Conservation (phyloP, 768 basidiomycete genomes). For the Tricholomella constricta region DNA sequence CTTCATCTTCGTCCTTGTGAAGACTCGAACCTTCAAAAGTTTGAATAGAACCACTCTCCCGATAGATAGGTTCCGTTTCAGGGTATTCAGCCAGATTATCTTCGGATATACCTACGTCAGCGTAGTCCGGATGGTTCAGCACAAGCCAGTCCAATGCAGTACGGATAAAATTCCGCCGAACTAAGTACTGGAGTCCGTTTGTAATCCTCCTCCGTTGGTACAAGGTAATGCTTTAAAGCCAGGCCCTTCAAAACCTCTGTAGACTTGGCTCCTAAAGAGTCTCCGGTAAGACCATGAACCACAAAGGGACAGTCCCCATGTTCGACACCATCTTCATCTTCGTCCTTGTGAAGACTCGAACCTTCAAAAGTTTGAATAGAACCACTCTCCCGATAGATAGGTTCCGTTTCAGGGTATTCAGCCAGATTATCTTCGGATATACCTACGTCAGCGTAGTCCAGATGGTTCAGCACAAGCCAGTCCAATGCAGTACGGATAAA, state of each 20-base stretch:
- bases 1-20: conserved; percentile 15
- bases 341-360: not conserved
- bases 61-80: conserved; percentile 22
- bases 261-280: conserved; percentile 14
- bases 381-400: conserved; percentile 18
- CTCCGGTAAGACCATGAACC: conserved; percentile 37
- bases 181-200: not conserved
- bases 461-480: conserved; percentile 37
- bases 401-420: conserved; percentile 22
- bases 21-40: not conserved
- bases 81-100: conserved; percentile 26
- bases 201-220: conserved; percentile 28
- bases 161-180: not conserved
- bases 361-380: not conserved
- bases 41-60: not conserved
- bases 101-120: conserved; percentile 29
- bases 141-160: conserved; percentile 36
- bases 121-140: conserved; percentile 35
- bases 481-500: conserved; percentile 27
- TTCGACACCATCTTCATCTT: conserved; percentile 22
- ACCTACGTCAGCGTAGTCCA: conserved; percentile 30
- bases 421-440: conserved; percentile 28
- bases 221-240: conserved; percentile 21
- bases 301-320: conserved; percentile 35
- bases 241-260: conserved; percentile 19